Base-by-base conservation (phyloP, 148 eudicot genomes). In the Chenopodium formosanum region DNA sequence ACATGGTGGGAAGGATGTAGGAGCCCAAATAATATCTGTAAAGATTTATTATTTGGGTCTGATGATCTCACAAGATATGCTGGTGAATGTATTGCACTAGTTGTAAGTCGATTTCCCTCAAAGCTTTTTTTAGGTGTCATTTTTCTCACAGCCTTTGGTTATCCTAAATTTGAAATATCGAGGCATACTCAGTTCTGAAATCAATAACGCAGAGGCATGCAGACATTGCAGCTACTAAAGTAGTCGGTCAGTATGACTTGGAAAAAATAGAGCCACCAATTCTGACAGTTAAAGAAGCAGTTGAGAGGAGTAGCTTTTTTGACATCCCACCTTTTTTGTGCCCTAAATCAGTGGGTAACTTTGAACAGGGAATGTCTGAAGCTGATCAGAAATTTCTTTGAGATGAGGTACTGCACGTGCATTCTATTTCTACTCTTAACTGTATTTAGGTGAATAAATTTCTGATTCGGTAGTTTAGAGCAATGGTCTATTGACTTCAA, bases 201-300 rank as follows among this genome's bases (percentile, higher is more conserved):
- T 2, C 40, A 34, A 80, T 47, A 82, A 85, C 94, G 3, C 99
- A 96, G 82, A 94, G 84, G 82, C 85, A 76, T 71, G 98, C 99
- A 17, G 91, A 96, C 83, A 74, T 83, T 84, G 98, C 94, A 19
- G 94, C 98, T 86, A 82, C 88, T 14, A 84, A 80, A 72, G 93
- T 93, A 58, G 20, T 87, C 34, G 87, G 94, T 83, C 88, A 89
- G 76, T 96, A 94, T 82, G 92, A 92, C 58, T 86, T 83, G 10
- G 90, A 92, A 60, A 85, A 89, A 79, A 56, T 96, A 69, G 97
- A 90, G 70, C 85, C 92, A 23, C 98, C 99, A 17, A 96, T 96
- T 80, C 89, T 96, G 81, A 96, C 93, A 7, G 91, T 94, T 64
- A 95, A 96, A 84, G 95, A 96, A 58, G 99, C 99, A 34, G 97